Evolutionary conservation across 2,329 filamentous ascomycete genomes (phyloP).

Genomic region (Dactylellina parvicollis): DNA sequence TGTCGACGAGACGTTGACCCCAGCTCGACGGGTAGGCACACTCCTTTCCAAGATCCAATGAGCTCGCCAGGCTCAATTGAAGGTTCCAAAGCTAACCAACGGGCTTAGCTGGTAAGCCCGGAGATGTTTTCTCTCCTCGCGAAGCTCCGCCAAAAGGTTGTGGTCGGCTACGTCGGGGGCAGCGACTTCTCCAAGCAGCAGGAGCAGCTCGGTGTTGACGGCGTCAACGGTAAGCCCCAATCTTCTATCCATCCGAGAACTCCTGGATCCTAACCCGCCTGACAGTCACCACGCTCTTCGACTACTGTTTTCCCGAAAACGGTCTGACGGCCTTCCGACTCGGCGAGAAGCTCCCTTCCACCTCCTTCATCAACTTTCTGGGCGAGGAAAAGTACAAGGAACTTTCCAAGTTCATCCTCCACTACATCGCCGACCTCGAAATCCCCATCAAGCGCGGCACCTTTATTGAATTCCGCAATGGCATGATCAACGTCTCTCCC

Average conservation of each 20-base stretch:
- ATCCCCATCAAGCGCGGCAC: conserved; percentile 83
- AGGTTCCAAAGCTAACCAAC: neutral
- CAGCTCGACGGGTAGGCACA: conserved; percentile 75
- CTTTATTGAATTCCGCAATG: conserved; percentile 88
- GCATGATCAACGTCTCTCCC: conserved; percentile 88
- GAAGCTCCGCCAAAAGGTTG: conserved; percentile 82
- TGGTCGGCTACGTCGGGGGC: conserved; percentile 91
- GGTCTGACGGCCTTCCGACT: conserved; percentile 89
- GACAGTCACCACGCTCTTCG: conserved; percentile 85
- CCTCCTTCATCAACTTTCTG: conserved; percentile 90
- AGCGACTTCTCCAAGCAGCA: conserved; percentile 93
- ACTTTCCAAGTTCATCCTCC: conserved; percentile 78
- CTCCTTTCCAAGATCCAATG: neutral
- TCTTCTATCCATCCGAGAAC: neutral
- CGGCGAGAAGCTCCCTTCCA: conserved; percentile 77
- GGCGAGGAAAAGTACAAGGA: conserved; percentile 85
- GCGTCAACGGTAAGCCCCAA: conserved; percentile 55
- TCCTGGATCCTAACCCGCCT: neutral
- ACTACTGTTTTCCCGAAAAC: conserved; percentile 98
- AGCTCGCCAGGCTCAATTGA: conserved; percentile 29
- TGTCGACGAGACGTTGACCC: conserved; percentile 91
- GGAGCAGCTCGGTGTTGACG: conserved; percentile 78
- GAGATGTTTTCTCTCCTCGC: conserved; percentile 86
- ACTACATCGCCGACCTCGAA: conserved; percentile 85
- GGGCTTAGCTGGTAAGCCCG: conserved; percentile 71